A percentile compares a stretch with the other conserved stretches of the same genome.
These are phyloP conservation scores for Ustilago loliicola DNA, from an alignment of 1,284 basidiomycete species.

Conservation along the genomic window DNA sequence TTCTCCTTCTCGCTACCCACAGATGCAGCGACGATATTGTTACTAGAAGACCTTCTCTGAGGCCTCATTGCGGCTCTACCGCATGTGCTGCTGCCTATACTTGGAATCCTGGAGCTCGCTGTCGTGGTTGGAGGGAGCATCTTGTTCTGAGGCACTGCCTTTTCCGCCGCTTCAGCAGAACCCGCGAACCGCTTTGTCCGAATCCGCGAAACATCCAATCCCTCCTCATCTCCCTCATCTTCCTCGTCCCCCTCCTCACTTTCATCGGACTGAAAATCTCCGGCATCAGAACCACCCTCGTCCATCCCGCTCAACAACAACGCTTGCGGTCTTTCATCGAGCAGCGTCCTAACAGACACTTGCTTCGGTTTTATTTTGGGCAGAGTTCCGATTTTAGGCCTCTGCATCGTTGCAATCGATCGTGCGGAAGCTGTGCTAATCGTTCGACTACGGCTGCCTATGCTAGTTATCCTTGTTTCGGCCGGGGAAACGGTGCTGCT, in stretches of 20 bases:
- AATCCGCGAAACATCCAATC: constrained; percentile 40
- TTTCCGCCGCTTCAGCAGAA: neutral
- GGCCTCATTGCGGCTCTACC: neutral
- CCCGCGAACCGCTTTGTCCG: constrained; percentile 14
- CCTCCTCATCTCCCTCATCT: constrained; percentile 19
- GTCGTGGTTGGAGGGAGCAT: neutral
- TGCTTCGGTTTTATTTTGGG: constrained; percentile 24
- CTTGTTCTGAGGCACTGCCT: neutral
- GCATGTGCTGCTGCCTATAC: constrained; percentile 14
- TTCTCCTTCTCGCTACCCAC: constrained; percentile 32
- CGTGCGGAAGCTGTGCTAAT: constrained; percentile 13
- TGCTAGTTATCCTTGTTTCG: neutral
- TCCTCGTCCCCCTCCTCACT: constrained; percentile 15
- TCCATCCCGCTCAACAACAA: neutral
- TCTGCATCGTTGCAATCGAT: constrained; percentile 7
- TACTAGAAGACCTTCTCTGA: constrained; percentile 19
- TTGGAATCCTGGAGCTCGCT: constrained; percentile 27
- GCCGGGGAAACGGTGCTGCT: constrained; percentile 5
- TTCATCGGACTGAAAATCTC: constrained; percentile 4
- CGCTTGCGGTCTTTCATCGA: constrained; percentile 23
- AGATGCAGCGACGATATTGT: neutral
- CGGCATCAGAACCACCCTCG: constrained; percentile 6
- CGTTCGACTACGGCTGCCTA: constrained; percentile 12
- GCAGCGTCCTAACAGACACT: constrained; percentile 24
- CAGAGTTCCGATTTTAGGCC: constrained; percentile 38